Evolutionary conservation across 2,329 filamentous ascomycete genomes (phyloP), one percentile per base, ranked within the genome.

Genomic region (Penicillium sp.): DNA sequence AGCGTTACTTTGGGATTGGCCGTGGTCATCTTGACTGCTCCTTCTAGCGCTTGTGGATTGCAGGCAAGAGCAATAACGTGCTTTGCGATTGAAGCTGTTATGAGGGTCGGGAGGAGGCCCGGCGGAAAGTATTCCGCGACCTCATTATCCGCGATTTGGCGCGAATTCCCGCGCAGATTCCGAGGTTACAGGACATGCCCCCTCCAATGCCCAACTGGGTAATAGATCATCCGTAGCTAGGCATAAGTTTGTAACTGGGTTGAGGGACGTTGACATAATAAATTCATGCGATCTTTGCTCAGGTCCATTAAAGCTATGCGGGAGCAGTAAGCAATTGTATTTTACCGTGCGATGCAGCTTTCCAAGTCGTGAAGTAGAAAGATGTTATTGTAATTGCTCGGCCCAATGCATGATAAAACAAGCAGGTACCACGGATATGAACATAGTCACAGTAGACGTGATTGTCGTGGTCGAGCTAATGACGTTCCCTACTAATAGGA

Each of bases 1-100:
- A 89, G 82, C 2, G 71, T 75, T 51, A 75, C 60, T 63, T 62
- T 64, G 44, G 58, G 56, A 21, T 35, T 47, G 65, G 60, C 55
- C 67, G 19, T 66, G 70, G 17, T 49, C 29, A 45, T 58, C 46
- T 52, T 58, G 17, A 13, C 13, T 29, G 30, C 13, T 50, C 6
- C 19, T n/a, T 29, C 19, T 35, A n/a, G 29, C 13, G 26, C n/a
- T n/a, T 26, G 52, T 31, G 3, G 23, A 46, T 21, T 26, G 35
- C 35, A 41, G 35, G 15, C 35, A 15, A 41, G 13, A 15, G 15
- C 35, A 15, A 41, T 41, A 15, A 15, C 35, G 35, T 41, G 35
- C 35, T 41, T 15, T 11, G 15, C 11, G 35, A 41, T 15, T 41
- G 35, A 5, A 41, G 35, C 35, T 41, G 35, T 41, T 41, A 41